Base-by-base conservation (phyloP, 768 basidiomycete genomes). In the Russula olivacea region DNA sequence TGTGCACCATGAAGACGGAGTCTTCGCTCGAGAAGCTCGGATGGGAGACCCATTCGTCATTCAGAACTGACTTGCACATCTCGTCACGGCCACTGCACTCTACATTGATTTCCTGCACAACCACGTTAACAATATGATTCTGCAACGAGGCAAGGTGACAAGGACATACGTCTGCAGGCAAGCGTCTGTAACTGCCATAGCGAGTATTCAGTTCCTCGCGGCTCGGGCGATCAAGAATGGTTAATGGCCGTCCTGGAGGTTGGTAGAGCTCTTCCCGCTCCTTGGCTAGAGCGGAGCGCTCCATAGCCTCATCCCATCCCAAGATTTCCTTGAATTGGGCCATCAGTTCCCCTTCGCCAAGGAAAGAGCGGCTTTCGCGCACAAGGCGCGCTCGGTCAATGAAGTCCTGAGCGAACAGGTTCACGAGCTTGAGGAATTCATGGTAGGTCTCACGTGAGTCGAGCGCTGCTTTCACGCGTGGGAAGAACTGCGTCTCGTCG, bases 41-140 rank as follows among this genome's bases (percentile, higher is more conserved):
- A 72, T 98, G 95, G 5, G 95, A 94, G 19, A 98, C 89, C 96
- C 96, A 99, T 68, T 96, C 92, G 72, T 99, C 97, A 71, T 99
- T 99, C 57, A 99, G 77, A 5, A 99, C 97, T 8, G 90, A 86
- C 70, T 87, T 89, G 74, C 96, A 98, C 88, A 98, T 95, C 23
- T 93, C 91, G 70, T 98, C 97, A 17, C 97, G 89, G 2, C 97
- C 97, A 2, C 95, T 91, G 71, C 97, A 99, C 0, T 88, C 78
- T 15, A 96, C 86, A 58, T 88, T 87, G 59, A 85, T 84, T 74
- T 95, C 95, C 93, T 97, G 69, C 25, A 55, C 45, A 10, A 32
- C 23, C 17, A 40, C 11, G 40, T 5, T 25, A 55, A 52, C 34
- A 69, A 55, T 32, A 25, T 6, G 34, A 51, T 23, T 14, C 55